These are phyloP conservation scores for Orbilia oligospora DNA, from an alignment of 2,329 filamentous ascomycete species.

Conservation along the genomic window DNA sequence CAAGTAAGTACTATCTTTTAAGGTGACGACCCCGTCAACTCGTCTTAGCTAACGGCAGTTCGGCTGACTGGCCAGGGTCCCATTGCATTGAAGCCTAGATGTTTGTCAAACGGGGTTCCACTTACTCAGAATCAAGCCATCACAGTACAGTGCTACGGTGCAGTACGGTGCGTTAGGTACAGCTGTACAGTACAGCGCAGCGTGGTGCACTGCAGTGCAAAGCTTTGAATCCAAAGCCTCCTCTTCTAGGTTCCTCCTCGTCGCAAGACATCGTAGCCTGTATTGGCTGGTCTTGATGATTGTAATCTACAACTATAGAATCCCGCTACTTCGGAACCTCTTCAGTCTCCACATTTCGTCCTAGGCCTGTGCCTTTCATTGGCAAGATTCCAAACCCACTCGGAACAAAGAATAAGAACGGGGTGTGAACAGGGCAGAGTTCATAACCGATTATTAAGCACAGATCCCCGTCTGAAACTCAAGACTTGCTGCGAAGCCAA, in stretches of 20 bases:
- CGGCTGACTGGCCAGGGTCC: constrained; percentile 19
- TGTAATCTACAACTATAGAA: constrained; percentile 3
- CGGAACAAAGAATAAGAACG: constrained; percentile 2
- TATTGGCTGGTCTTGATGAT: constrained; percentile 21
- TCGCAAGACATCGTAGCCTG: constrained; percentile 9
- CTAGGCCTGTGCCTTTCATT: constrained; percentile 26
- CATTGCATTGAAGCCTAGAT: constrained; percentile 22
- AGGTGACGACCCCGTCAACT: neutral
- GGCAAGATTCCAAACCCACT: constrained; percentile 20
- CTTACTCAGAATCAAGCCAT: constrained; percentile 17
- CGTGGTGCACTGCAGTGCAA: neutral
- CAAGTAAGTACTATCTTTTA: neutral
- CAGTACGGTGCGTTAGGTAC: no score
- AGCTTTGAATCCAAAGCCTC: constrained; percentile 21
- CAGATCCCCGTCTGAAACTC: constrained; percentile 17
- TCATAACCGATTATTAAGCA: constrained; percentile 55
- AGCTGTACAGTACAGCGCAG: no score
- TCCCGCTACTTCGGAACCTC: constrained; percentile 43
- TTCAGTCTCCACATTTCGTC: constrained; percentile 17
- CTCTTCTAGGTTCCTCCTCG: neutral
- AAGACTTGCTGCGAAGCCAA: constrained; percentile 16
- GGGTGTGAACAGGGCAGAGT: constrained; percentile 23
- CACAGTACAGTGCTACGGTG: no score
- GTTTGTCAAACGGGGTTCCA: constrained; percentile 23
- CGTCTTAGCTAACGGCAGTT: constrained; percentile 3